Base-by-base conservation (phyloP, 2,329 filamentous ascomycete genomes). In the Arthrobotrys pseudoclavata region DNA sequence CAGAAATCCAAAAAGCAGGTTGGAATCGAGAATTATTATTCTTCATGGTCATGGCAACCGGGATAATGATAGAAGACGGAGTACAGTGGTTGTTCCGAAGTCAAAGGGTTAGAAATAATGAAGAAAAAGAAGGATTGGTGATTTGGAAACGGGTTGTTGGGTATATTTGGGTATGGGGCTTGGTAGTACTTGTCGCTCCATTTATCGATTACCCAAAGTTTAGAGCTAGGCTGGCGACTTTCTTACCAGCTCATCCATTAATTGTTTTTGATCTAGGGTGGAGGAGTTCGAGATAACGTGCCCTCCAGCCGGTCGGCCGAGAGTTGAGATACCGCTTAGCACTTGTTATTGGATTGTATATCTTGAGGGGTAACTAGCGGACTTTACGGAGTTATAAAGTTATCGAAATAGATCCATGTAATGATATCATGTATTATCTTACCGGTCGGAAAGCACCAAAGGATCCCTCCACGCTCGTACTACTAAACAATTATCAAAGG, bases 151-250 rank as follows among this genome's bases (percentile, higher is more conserved):
- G 72, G 31, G 13, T 62, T 24, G 61, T 70, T 13, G 72, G 72
- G 4, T 76, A 76, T 37, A 40, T 76, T 4, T 76, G 72, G 72
- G 60, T 70, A 42, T 76, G 72, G 66, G 52, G 72, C 6, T 6
- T 70, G 4, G 6, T 76, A 12, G 4, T 76, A 3, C 24, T 66
- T 18, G 37, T 70, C 5, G 66, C 66, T 1, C 66, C 72, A 12
- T 34, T 76, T 22, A 70, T 70, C 18, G 60, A 76, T 13, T 76
- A 76, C 24, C 72, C 72, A 9, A 76, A 76, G 50, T 34, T 69
- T 26, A 48, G 72, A 20, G 60, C 15, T 15, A 63, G 57, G 31
- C 7, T 70, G 13, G 18, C 60, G 4, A 76, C 64, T 4, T 76
- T 18, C 24, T 40, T 76, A 10, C 70, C 70, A 7, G 63, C 67